A percentile compares a stretch with the other conserved stretches of the same genome.
Conservation (phyloP, 345 rosid genomes). For the Citrus australasica region DNA sequence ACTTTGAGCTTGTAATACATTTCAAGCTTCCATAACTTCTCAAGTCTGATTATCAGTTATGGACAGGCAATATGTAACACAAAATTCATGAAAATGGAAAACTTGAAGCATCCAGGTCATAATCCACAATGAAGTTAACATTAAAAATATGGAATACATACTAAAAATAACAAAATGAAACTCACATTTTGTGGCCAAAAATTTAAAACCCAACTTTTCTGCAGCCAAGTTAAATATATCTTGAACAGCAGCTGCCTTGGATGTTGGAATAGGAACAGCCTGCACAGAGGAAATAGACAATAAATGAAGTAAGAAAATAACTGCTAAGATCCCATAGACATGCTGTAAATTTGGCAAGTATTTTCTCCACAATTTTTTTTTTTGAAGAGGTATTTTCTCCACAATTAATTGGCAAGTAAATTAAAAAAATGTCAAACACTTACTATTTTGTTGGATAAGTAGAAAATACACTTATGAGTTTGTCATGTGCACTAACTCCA, state of each 20-base stretch:
- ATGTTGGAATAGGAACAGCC: conserved; percentile 81
- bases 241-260: conserved; percentile 56
- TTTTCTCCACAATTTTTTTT: no score
- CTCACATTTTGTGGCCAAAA: conserved; percentile 58
- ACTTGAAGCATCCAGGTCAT: conserved; percentile 1
- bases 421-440: background rate
- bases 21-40: background rate
- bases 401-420: background rate
- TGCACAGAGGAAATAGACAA: conserved; percentile 16
- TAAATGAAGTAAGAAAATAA: background rate
- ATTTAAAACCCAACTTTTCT: conserved; percentile 81
- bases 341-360: background rate
- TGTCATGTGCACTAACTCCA: no score
- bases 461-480: background rate
- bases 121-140: background rate
- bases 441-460: background rate
- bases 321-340: background rate
- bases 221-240: conserved; percentile 76
- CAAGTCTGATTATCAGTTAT: background rate
- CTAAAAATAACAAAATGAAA: background rate
- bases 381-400: background rate
- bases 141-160: conserved; percentile 1
- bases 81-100: background rate
- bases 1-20: background rate
- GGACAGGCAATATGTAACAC: background rate